Conservation (phyloP, 208 protist species). For the Leishmania arabica region DNA sequence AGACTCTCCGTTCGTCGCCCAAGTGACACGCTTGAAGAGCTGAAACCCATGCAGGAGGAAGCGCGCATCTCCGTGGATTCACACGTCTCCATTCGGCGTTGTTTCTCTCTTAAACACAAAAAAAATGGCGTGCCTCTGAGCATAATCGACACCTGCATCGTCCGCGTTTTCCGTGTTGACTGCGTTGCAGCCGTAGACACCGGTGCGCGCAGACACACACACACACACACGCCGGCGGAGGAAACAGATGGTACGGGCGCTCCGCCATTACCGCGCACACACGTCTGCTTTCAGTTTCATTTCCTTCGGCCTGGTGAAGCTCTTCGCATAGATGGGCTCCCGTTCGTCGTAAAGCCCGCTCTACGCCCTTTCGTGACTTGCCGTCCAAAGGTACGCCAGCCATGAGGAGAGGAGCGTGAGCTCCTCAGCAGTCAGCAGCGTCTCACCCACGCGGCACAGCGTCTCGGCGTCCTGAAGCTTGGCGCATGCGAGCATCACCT, state of each 20-base stretch:
- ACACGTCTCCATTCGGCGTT: neutral
- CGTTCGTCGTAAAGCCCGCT: neutral
- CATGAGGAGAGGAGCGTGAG: slow-evolving; percentile 53
- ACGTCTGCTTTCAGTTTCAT: neutral
- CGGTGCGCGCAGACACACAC: too few species aligned
- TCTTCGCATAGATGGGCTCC: neutral
- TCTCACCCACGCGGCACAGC: slow-evolving; percentile 44
- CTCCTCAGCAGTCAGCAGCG: slow-evolving; percentile 54
- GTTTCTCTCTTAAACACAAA: neutral
- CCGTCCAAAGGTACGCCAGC: slow-evolving; percentile 42
- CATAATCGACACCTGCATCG: neutral
- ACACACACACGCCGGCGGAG: neutral
- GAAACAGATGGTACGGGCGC: neutral
- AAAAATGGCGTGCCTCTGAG: neutral
- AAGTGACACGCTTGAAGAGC: neutral
- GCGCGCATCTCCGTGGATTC: neutral
- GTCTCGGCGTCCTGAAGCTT: slow-evolving; percentile 33
- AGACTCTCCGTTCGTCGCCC: neutral
- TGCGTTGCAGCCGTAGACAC: neutral
- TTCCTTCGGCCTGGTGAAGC: neutral
- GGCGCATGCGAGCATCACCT: slow-evolving; percentile 36
- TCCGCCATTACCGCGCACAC: neutral
- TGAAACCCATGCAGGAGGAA: neutral
- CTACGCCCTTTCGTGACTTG: slow-evolving; percentile 13
- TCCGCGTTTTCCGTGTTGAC: neutral